A percentile compares a stretch with the other conserved stretches of the same genome.
Conservation (phyloP, 345 rosid species). For the Punica granatum region DNA sequence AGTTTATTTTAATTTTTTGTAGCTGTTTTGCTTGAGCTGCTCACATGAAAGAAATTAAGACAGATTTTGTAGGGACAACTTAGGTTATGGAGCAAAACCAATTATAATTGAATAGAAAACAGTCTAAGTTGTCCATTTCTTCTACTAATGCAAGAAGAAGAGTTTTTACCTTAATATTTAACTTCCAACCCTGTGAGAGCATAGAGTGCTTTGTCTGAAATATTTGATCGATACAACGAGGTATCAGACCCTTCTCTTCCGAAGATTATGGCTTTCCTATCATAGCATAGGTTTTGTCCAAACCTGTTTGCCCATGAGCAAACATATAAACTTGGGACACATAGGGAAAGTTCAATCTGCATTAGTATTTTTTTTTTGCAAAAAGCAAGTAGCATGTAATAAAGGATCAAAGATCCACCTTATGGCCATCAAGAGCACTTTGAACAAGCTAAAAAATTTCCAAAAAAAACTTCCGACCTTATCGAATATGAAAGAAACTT, state of each 20-base stretch:
- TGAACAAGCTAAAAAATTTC: constrained; percentile 97
- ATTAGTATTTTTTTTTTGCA: not conserved
- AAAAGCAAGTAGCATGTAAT: no score
- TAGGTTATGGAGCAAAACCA: no score
- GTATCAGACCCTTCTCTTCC: constrained; percentile 75
- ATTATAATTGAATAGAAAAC: no score
- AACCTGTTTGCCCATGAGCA: constrained; percentile 98
- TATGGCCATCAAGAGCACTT: constrained; percentile 97
- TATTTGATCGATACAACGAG: constrained; percentile 84
- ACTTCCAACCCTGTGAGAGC: constrained; percentile 86
- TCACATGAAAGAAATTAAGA: no score
- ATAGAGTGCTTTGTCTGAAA: constrained; percentile 86
- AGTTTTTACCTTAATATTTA: constrained; percentile 94
- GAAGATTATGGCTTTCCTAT: constrained; percentile 75
- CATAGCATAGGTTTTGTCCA: constrained; percentile 94
- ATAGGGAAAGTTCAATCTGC: not conserved
- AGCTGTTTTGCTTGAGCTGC: no score
- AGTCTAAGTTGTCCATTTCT: no score
- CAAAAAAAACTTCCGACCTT: constrained; percentile 76
- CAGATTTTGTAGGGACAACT: no score
- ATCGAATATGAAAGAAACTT: constrained; percentile 76
- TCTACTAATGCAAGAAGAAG: no score
- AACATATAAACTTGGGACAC: constrained; percentile 76
- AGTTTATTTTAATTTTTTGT: no score
- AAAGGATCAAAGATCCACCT: constrained; percentile 39